Percentiles rank a stretch among this genome's conserved stretches.
Conservation (phyloP, 1,139 yeast genomes). For the Wickerhamiella infanticola region DNA sequence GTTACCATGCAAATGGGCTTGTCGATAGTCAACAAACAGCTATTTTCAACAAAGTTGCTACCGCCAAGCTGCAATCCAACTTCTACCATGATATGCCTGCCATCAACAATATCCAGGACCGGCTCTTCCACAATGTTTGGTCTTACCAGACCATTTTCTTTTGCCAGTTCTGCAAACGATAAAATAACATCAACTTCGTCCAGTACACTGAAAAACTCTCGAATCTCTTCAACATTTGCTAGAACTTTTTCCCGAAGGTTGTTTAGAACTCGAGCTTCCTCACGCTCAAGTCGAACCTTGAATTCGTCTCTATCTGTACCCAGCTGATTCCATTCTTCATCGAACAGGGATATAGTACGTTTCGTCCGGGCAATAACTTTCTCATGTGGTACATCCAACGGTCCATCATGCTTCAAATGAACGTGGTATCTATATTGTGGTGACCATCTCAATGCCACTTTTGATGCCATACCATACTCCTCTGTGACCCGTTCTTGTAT, state of each 20-base stretch:
- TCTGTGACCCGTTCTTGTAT: slow-evolving; percentile 14
- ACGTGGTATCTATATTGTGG: slow-evolving; percentile 23
- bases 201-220: slow-evolving; percentile 32
- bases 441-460: slow-evolving; percentile 22
- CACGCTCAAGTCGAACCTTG: slow-evolving; percentile 18
- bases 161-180: slow-evolving; percentile 57
- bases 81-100: slow-evolving; percentile 86
- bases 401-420: slow-evolving; percentile 11
- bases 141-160: slow-evolving; percentile 45
- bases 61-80: slow-evolving; percentile 38
- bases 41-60: slow-evolving; percentile 48
- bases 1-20: slow-evolving; percentile 53
- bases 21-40: slow-evolving; percentile 30
- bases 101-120: slow-evolving; percentile 27
- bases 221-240: slow-evolving; percentile 27
- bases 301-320: slow-evolving; percentile 12
- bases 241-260: slow-evolving; percentile 30
- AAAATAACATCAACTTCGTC: slow-evolving; percentile 61
- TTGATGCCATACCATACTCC: slow-evolving; percentile 12
- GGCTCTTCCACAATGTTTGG: slow-evolving; percentile 41
- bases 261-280: slow-evolving; percentile 34
- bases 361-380: slow-evolving; percentile 17
- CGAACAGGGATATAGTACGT: slow-evolving; percentile 10
- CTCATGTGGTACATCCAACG: slow-evolving; percentile 4
- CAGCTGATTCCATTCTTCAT: slow-evolving; percentile 12